Conservation (phyloP, 805 yeast species). For the Ogataea glucozyma region DNA sequence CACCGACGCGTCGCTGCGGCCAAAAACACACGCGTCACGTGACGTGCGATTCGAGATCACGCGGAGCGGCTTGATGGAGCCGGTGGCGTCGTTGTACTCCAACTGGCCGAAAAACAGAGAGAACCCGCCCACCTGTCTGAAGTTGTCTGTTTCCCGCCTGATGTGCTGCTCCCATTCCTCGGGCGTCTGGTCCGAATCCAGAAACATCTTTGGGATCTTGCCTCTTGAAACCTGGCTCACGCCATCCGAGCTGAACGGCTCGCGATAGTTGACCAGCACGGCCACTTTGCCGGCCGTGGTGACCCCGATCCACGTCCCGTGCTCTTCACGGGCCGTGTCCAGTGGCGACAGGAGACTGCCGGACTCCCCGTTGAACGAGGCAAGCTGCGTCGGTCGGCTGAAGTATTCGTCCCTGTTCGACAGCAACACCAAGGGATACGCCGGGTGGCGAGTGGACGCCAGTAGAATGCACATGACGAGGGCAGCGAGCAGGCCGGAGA, state of each 20-base stretch:
- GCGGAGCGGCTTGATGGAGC: slow-evolving; percentile 38
- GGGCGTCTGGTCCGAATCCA: slow-evolving; percentile 36
- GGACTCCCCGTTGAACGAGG: slow-evolving; percentile 30
- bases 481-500: too few species aligned
- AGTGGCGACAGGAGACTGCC: slow-evolving; percentile 58
- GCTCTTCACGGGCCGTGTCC: slow-evolving; percentile 70
- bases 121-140: slow-evolving; percentile 58
- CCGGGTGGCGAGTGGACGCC: slow-evolving; percentile 65
- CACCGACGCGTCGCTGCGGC: slow-evolving; percentile 34
- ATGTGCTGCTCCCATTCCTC: slow-evolving; percentile 48
- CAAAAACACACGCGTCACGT: slow-evolving; percentile 24
- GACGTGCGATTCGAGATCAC: slow-evolving; percentile 52
- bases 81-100: slow-evolving; percentile 25
- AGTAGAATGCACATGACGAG: slow-evolving; percentile 74
- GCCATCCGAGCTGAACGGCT: slow-evolving; percentile 33
- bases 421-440: slow-evolving; percentile 71
- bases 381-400: slow-evolving; percentile 71
- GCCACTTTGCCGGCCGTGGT: slow-evolving; percentile 57
- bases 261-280: slow-evolving; percentile 74
- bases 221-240: slow-evolving; percentile 45
- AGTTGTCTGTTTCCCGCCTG: slow-evolving; percentile 27
- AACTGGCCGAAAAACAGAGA: slow-evolving; percentile 58
- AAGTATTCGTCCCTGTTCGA: slow-evolving; percentile 90
- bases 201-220: slow-evolving; percentile 41
- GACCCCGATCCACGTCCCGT: slow-evolving; percentile 92